These are phyloP conservation scores for Cladosporium phlei DNA, from an alignment of 2,329 filamentous ascomycete species.

Conservation along the genomic window DNA sequence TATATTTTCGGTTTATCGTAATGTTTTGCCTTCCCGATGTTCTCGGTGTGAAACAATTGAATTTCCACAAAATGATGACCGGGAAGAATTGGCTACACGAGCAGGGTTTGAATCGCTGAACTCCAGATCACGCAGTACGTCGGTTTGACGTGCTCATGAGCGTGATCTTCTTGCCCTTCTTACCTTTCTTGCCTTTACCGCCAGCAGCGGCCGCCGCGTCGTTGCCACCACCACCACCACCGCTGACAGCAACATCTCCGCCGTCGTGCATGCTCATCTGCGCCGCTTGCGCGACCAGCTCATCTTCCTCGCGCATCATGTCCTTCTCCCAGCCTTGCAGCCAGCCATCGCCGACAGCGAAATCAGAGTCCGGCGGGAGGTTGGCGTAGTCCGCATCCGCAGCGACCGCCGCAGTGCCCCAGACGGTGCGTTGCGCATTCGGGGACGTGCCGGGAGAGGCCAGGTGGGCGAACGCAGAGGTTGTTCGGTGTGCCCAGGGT, in stretches of 20 bases:
- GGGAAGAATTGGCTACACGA: no score
- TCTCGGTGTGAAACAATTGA: no score
- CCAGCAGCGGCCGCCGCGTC: constrained; percentile 18
- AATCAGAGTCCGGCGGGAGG: constrained; percentile 35
- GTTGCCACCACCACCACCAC: constrained; percentile 18
- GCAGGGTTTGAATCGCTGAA: no score
- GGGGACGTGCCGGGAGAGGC: constrained; percentile 80
- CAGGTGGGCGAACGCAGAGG: constrained; percentile 61
- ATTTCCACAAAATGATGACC: no score
- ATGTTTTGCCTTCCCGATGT: no score
- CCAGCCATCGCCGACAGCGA: constrained; percentile 70
- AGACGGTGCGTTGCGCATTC: constrained; percentile 72
- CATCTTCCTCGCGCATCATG: constrained; percentile 58
- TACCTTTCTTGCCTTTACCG: constrained; percentile 49
- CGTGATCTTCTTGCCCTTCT: constrained; percentile 65
- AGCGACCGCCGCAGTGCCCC: constrained; percentile 73
- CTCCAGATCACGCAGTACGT: constrained; percentile 13
- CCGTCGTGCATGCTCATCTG: constrained; percentile 25
- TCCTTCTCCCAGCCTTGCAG: constrained; percentile 77
- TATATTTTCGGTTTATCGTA: no score
- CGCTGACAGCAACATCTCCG: constrained; percentile 17
- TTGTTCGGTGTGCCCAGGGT: constrained; percentile 52
- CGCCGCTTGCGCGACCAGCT: constrained; percentile 48
- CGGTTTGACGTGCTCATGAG: constrained; percentile 58
- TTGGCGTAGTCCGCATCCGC: constrained; percentile 51